Evolutionary conservation across 1,284 basidiomycete genomes (phyloP), one percentile per base, ranked within the genome.

Genomic region (Stygiomarasmius scandens): DNA sequence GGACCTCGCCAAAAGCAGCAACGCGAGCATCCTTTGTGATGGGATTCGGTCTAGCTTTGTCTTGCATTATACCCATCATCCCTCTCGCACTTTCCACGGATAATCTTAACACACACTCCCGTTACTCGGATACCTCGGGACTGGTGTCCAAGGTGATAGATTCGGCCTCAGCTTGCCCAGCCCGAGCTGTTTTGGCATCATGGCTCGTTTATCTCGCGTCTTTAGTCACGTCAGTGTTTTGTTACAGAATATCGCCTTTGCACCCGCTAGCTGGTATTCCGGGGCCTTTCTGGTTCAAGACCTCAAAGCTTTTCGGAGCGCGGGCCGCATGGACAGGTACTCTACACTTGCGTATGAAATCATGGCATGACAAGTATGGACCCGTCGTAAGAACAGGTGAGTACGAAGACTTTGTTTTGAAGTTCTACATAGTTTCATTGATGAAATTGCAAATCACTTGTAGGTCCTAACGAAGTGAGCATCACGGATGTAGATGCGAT

Each of bases 191-290:
- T n/a, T 19, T 8, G 38, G 16, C 38, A 16, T 41, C 38, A 5
- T 16, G 38, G 6, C 14, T 19, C n/a, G 38, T n/a, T n/a, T 41
- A 41, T 19, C 4, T 41, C 16, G 22, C 49, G 16, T 41, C 60
- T 1, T 51, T 74, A 5, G 14, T 59, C 12, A 16, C 60, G 2
- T 71, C 70, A 4, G 65, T 71, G 4, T 47, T 62, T 3, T 48
- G 64, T 1, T 80, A 80, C 60, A 74, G 79, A 1, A 59, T 80
- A 5, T 80, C 79, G 3, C 79, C 79, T 4, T 74, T 74, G 64
- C 80, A 82, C 61, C 79, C 80, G 4, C 69, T 82, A 12, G 74
- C 77, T 8, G 65, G 69, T 24, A 74, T 76, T 57, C 80, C 80
- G 2, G 80, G 80, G 27, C 79, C 78, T 0, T 12, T 71, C 0